Conservation (phyloP, 129 eudicot genomes). For the Flaveria sonorensis region DNA sequence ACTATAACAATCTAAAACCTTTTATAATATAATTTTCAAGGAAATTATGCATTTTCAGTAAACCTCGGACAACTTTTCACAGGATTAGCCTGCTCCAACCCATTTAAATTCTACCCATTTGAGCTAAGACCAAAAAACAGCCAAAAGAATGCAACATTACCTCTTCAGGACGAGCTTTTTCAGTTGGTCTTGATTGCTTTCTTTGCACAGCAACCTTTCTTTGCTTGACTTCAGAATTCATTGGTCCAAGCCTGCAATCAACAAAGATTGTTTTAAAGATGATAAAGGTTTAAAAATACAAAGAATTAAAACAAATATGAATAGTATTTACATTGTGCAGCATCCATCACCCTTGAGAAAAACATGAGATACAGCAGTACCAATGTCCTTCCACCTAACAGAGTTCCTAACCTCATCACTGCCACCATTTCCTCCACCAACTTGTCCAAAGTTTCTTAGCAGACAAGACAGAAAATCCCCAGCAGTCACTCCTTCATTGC, state of each 20-base stretch:
- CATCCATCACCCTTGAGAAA: conserved; percentile 68
- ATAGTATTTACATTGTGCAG: conserved; percentile 61
- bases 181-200: conserved; percentile 60
- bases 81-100: background rate
- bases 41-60: background rate
- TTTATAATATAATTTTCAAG: background rate
- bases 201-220: conserved; percentile 53
- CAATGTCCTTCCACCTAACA: conserved; percentile 77
- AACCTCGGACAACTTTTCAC: background rate
- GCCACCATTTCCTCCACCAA: conserved; percentile 43
- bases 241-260: conserved; percentile 85
- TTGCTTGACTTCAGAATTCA: conserved; percentile 81
- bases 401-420: conserved; percentile 47
- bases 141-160: conserved; percentile 34
- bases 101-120: background rate
- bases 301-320: background rate
- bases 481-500: conserved; percentile 76
- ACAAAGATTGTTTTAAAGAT: background rate
- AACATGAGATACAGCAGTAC: conserved; percentile 59
- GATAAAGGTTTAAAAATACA: too few species aligned
- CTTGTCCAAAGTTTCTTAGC: conserved; percentile 59
- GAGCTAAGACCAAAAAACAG: background rate
- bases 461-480: conserved; percentile 66
- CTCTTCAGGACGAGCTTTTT: conserved; percentile 77
- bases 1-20: background rate